Base-by-base conservation (phyloP, 2,329 filamentous ascomycete species). In the Colletotrichum sp. region DNA sequence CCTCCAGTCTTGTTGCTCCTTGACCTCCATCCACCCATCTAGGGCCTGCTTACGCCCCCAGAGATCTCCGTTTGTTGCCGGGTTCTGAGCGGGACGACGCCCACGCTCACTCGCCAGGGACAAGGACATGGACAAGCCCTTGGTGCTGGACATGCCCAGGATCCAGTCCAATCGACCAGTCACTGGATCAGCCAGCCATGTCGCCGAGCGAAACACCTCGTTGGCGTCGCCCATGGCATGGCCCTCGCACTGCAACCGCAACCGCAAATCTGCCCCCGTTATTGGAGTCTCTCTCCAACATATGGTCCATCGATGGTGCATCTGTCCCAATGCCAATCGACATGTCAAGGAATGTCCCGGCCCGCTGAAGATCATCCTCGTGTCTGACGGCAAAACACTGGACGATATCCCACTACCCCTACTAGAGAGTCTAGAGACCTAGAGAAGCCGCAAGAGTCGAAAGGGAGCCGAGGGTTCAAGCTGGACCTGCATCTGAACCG, bases 311-410 rank as follows among this genome's bases (percentile, higher is more conserved):
- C n/a, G 43, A 22, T 25, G 43, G 43, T 25, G n/a, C 43, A 30
- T 36, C 34, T 30, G 52, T 16, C 30, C 56, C 56, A 39, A 52
- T 56, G 60, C 30, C 70, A 62, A 25, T 18, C 48, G 25, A 58
- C 36, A 64, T 73, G 70, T 36, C 70, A 68, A 68, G 73, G 73
- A 55, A 75, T 68, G 70, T 69, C 27, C 64, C 73, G 73, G 39
- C 56, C 73, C 70, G 73, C 73, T 75, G 73, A 75, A 75, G 73
- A 75, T 69, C 73, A 64, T 73, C 18, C 30, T 56, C 62, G 62
- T 71, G 55, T 58, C 64, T 67, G 71, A 73, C 55, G 39, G 62
- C 55, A 67, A 67, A 39, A 72, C 39, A 66, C 43, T 74, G 71
- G 48, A 70, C 60, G 71, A 70, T 22, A 52, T 22, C 43, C 43